Evolutionary conservation across 2,329 filamentous ascomycete species (phyloP).

Genomic region (Botrytis byssoidea): DNA sequence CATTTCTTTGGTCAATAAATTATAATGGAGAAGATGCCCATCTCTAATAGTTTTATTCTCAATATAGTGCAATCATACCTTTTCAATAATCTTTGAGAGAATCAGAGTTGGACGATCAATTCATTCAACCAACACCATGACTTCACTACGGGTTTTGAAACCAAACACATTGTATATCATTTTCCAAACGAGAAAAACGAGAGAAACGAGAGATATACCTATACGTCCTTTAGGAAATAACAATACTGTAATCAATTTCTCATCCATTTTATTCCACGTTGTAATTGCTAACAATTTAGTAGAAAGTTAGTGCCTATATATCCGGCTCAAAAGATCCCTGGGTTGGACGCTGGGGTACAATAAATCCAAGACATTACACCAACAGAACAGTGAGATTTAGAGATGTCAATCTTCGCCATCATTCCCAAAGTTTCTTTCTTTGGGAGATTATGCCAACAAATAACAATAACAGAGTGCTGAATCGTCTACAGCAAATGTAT

Average conservation of each 20-base stretch:
- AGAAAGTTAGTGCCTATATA: not conserved
- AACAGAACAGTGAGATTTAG: not conserved
- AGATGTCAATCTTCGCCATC: not conserved
- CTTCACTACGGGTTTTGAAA: not conserved
- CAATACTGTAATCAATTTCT: not conserved
- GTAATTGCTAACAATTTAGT: not conserved
- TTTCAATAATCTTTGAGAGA: not conserved
- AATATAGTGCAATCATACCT: not conserved
- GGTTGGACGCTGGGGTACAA: not conserved
- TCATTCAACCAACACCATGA: not conserved
- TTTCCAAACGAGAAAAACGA: not conserved
- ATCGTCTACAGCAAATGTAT: not conserved
- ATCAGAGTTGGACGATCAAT: not conserved
- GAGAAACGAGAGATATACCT: not conserved
- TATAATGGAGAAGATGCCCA: not conserved
- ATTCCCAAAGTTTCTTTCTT: not conserved
- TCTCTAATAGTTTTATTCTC: not conserved
- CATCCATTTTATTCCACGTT: not conserved
- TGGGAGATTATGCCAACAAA: not conserved
- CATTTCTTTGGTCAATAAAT: not conserved
- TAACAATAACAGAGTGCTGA: not conserved
- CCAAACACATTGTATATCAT: not conserved
- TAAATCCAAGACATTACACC: not conserved
- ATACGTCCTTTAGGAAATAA: not conserved
- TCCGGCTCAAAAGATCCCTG: constrained; percentile 1